These are phyloP conservation scores for Tolypocladium paradoxum DNA, from an alignment of 2,329 filamentous ascomycete species.

Conservation along the genomic window DNA sequence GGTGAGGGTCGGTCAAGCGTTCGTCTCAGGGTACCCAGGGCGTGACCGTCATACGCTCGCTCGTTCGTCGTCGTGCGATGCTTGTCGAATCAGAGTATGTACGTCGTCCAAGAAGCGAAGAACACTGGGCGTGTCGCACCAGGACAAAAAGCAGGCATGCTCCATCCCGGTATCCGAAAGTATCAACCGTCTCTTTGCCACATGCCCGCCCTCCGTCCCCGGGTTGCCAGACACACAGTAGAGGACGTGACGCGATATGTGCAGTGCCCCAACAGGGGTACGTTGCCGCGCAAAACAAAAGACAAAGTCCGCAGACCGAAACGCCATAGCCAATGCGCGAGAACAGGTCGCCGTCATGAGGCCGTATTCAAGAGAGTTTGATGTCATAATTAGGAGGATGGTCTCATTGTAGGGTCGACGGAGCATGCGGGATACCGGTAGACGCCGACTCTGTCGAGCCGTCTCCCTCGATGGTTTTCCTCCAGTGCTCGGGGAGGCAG, in stretches of 20 bases:
- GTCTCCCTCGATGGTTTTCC: constrained; percentile 91
- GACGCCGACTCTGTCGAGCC: constrained; percentile 55
- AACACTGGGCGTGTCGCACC: neutral
- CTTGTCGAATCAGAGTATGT: constrained; percentile 7
- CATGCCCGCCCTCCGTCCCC: neutral
- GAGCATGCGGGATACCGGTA: constrained; percentile 15
- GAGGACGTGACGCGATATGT: neutral
- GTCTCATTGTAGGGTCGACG: constrained; percentile 3
- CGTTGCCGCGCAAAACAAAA: neutral
- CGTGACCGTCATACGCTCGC: neutral
- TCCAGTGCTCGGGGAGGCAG: constrained; percentile 90
- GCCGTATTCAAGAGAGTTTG: constrained; percentile 13
- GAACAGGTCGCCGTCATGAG: constrained; percentile 9
- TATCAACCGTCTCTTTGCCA: neutral
- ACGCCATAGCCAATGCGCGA: constrained; percentile 28
- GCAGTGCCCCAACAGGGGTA: neutral
- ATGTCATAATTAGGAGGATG: neutral
- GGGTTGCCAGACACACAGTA: neutral
- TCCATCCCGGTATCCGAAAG: neutral
- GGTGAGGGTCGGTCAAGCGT: neutral
- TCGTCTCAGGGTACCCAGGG: neutral
- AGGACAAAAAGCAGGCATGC: neutral
- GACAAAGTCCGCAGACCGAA: constrained; percentile 12
- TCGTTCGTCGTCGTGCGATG: constrained; percentile 5
- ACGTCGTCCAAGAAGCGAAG: constrained; percentile 4